Percentiles rank a stretch among this genome's conserved stretches.
phyloP scores from a whole-genome alignment of 768 basidiomycete species.

The Panellus pusillus region DNA sequence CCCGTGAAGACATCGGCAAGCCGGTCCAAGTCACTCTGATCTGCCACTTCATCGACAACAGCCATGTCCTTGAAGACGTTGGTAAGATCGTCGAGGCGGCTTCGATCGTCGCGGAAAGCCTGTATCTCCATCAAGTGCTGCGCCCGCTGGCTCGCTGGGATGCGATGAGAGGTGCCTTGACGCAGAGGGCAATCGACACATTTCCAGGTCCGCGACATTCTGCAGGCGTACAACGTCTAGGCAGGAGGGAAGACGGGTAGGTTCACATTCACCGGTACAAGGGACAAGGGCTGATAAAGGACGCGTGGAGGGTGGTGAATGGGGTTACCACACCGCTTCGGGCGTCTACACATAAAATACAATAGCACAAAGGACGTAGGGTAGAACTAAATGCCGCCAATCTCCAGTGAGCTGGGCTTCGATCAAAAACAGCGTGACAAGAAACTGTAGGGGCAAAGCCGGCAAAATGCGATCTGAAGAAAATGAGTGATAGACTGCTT shows the following conservation, averaged over 20 bases:
- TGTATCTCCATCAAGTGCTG: slow-evolving; percentile 1
- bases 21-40: background rate
- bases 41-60: background rate
- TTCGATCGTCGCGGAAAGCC: background rate
- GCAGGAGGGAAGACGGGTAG: background rate
- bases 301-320: no score
- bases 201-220: slow-evolving; percentile 1
- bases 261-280: no score
- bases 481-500: slow-evolving; percentile 1
- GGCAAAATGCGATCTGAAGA: slow-evolving; percentile 7
- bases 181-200: slow-evolving; percentile 11
- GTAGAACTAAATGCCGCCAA: slow-evolving; percentile 8
- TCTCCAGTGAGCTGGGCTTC: slow-evolving; percentile 6
- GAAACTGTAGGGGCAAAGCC: slow-evolving; percentile 6
- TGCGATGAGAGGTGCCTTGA: slow-evolving; percentile 1
- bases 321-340: slow-evolving; percentile 6
- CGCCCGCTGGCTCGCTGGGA: background rate
- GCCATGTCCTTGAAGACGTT: background rate
- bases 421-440: slow-evolving; percentile 11
- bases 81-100: background rate
- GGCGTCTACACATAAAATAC: slow-evolving; percentile 10
- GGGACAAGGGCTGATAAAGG: background rate
- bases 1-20: slow-evolving; percentile 7
- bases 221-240: slow-evolving; percentile 2
- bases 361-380: slow-evolving; percentile 5